These are phyloP conservation scores for Termitomyces sp. DNA, from an alignment of 768 basidiomycete species.

Conservation along the genomic window DNA sequence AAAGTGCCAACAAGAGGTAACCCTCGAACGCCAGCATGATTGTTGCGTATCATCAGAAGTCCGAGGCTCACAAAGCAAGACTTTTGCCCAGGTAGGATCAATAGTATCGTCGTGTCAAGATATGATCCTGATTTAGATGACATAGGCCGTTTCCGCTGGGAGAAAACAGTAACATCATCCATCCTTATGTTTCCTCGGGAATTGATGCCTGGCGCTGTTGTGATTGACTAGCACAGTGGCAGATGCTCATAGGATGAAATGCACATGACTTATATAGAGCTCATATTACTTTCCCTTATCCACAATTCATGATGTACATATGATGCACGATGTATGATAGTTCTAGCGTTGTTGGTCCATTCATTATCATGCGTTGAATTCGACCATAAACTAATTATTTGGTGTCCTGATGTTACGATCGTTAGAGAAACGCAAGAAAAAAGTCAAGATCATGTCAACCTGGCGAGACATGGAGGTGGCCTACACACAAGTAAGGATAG, in stretches of 20 bases:
- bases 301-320: no score
- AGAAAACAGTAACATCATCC: background rate
- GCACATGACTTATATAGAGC: background rate
- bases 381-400: no score
- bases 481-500: no score
- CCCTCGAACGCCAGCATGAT: conserved; percentile 35
- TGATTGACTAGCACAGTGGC: no score
- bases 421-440: no score
- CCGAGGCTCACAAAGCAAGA: conserved; percentile 44
- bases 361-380: no score
- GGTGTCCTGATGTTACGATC: no score
- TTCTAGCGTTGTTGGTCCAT: no score
- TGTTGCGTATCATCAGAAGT: conserved; percentile 58
- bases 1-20: conserved; percentile 43
- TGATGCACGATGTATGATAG: no score
- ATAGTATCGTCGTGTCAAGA: background rate
- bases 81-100: conserved; percentile 49
- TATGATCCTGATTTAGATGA: background rate
- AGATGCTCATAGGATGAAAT: background rate
- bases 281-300: background rate
- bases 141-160: background rate
- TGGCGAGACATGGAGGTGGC: no score
- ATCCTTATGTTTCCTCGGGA: no score
- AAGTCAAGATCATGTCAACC: no score
- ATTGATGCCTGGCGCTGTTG: background rate